Percentiles rank a stretch among this genome's conserved stretches.
phyloP scores from a whole-genome alignment of 148 eudicot genomes.

The Dysphania ambrosioides region DNA sequence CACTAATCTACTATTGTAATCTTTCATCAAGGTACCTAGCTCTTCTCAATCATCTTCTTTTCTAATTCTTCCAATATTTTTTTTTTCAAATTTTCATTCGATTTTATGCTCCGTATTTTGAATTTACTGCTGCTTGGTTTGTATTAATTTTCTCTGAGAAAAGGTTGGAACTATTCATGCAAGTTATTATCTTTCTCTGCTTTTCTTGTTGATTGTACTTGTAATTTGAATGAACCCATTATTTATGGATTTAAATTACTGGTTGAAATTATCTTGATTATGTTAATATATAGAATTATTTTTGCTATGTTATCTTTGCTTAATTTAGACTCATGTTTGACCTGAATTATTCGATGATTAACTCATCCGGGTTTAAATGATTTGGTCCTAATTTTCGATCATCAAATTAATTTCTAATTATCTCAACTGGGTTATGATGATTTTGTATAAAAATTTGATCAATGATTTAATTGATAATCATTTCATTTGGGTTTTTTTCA shows the following conservation, averaged over 20 bases:
- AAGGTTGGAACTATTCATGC: no score
- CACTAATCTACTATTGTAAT: no score
- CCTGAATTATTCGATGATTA: background rate
- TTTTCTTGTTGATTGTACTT: background rate
- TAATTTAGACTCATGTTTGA: constrained; percentile 12
- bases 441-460: background rate
- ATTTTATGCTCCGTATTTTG: no score
- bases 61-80: no score
- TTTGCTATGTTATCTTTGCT: background rate
- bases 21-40: no score
- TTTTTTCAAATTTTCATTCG: no score
- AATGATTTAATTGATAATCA: background rate
- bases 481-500: background rate
- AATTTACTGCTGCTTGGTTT: no score
- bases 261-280: background rate
- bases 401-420: background rate
- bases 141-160: background rate
- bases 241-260: background rate
- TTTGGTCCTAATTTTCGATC: background rate
- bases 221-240: background rate
- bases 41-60: no score
- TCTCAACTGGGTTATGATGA: background rate
- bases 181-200: background rate
- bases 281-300: background rate
- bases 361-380: background rate